Conservation (phyloP, 1,284 basidiomycete genomes). For the Microbotryum intermedium region DNA sequence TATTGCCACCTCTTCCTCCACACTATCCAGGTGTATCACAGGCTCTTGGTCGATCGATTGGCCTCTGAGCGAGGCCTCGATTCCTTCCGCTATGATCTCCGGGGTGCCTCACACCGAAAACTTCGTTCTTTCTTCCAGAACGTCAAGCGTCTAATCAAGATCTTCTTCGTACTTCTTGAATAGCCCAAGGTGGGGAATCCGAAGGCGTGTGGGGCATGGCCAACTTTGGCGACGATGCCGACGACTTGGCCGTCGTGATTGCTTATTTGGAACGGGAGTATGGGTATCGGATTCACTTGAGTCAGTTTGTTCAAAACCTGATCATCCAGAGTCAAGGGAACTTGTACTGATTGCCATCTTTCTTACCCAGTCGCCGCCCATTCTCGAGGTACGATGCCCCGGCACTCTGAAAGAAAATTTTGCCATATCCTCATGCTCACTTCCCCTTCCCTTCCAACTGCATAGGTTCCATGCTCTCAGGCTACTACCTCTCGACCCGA, state of each 20-base stretch:
- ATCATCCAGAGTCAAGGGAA: no score
- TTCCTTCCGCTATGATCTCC: slow-evolving; percentile 5
- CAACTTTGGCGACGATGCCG: slow-evolving; percentile 1
- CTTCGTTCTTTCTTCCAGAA: no score
- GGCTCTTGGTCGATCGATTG: background rate
- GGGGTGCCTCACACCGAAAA: background rate
- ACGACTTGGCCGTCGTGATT: background rate
- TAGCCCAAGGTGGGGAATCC: background rate
- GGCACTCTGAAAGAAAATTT: no score
- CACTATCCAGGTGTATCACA: background rate
- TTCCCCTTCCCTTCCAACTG: background rate
- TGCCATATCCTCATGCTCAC: no score
- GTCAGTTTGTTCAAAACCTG: no score
- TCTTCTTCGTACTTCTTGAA: no score
- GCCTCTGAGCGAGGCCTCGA: background rate
- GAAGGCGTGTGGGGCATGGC: slow-evolving; percentile 1
- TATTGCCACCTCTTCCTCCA: no score
- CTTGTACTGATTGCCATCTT: background rate
- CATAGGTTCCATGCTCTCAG: background rate
- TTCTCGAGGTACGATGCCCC: background rate
- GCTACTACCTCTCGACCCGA: background rate
- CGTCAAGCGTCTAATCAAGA: no score
- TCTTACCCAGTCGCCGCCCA: background rate
- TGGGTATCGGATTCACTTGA: background rate
- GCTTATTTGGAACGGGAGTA: background rate